Conservation (phyloP, 148 eudicot genomes). For the Polygonum aviculare region DNA sequence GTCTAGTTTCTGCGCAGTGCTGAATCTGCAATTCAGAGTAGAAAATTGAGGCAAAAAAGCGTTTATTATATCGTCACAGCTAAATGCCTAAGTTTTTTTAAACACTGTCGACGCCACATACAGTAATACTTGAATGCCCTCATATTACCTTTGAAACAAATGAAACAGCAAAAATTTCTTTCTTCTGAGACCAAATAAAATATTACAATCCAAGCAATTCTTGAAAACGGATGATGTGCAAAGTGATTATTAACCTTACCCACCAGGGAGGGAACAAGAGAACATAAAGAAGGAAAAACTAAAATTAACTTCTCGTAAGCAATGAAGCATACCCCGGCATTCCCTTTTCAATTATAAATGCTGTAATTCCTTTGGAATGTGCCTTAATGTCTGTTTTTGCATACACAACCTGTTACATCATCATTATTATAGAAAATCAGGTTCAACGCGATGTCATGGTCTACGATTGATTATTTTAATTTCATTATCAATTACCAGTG, state of each 20-base stretch:
- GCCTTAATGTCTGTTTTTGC: conserved; percentile 79
- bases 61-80: background rate
- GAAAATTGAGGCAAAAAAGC: conserved; percentile 10
- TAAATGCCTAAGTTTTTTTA: background rate
- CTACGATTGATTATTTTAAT: background rate
- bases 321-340: conserved; percentile 63
- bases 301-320: background rate
- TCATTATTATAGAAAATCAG: background rate
- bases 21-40: conserved; percentile 56
- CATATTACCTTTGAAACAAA: background rate
- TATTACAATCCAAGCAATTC: conserved; percentile 2
- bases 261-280: background rate
- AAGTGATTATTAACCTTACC: background rate
- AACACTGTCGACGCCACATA: no score
- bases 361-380: conserved; percentile 89
- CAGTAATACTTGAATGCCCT: background rate
- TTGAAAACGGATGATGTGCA: background rate
- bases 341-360: conserved; percentile 93
- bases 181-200: background rate
- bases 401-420: conserved; percentile 63
- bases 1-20: conserved; percentile 97
- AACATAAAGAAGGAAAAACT: background rate
- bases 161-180: background rate
- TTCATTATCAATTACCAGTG: conserved; percentile 45
- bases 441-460: background rate